phyloP scores from a whole-genome alignment of 495 filamentous ascomycete species.

The Daldinia bambusicola region DNA sequence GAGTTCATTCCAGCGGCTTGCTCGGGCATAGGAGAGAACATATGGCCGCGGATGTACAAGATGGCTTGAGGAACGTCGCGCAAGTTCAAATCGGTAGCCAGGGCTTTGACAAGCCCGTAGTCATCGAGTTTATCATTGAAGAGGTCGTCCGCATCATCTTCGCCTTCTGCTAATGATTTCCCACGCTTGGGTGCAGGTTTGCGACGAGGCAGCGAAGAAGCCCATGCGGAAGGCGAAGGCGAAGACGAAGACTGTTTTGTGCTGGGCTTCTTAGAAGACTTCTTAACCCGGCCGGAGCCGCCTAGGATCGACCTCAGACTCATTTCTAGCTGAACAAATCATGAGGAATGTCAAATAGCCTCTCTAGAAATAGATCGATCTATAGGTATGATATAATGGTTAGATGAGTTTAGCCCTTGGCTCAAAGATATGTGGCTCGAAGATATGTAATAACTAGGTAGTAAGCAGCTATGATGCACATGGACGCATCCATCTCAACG shows the following conservation, averaged over 20 bases:
- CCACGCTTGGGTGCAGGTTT: constrained; percentile 59
- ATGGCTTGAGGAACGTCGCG: constrained; percentile 74
- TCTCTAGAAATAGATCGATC: background rate
- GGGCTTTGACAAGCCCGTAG: constrained; percentile 61
- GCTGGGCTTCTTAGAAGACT: constrained; percentile 47
- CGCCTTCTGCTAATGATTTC: constrained; percentile 45
- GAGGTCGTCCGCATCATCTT: constrained; percentile 55
- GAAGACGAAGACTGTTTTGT: constrained; percentile 51
- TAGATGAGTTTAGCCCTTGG: background rate
- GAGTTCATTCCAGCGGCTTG: constrained; percentile 76
- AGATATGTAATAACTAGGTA: no score
- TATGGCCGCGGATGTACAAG: constrained; percentile 66
- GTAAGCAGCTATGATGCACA: background rate
- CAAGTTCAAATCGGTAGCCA: constrained; percentile 64
- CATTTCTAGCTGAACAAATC: constrained; percentile 30
- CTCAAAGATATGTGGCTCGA: background rate
- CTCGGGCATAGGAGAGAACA: constrained; percentile 76
- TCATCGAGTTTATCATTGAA: constrained; percentile 67
- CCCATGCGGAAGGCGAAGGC: constrained; percentile 56
- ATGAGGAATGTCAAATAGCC: constrained; percentile 13
- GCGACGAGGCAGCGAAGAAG: constrained; percentile 61
- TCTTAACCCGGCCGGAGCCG: constrained; percentile 56
- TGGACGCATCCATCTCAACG: background rate
- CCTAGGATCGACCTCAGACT: constrained; percentile 50
- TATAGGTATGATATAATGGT: background rate